Evolutionary conservation across 2,329 filamentous ascomycete genomes (phyloP).

Genomic region (Corynespora cassiicola): DNA sequence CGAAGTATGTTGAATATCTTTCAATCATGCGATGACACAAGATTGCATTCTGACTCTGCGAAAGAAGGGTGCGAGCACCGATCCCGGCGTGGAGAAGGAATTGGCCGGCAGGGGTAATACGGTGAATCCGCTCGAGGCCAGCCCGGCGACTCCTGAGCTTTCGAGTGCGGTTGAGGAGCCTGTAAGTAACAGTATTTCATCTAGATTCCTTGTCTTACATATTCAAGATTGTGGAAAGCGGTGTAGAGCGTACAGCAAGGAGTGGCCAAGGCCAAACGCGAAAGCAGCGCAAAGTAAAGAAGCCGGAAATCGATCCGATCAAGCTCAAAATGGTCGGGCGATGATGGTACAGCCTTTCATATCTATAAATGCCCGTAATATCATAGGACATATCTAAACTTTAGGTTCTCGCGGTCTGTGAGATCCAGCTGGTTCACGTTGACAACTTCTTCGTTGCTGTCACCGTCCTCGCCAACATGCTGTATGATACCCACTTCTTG

Average conservation of each 20-base stretch:
- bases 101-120: slow-evolving; percentile 16
- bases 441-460: slow-evolving; percentile 24
- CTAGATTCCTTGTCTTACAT: neutral
- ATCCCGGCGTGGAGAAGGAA: slow-evolving; percentile 10
- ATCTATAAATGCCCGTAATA: no score
- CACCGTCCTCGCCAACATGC: slow-evolving; percentile 20
- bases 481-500: slow-evolving; percentile 13
- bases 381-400: slow-evolving; percentile 58
- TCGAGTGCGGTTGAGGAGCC: slow-evolving; percentile 7
- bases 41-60: no score
- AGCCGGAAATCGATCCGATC: slow-evolving; percentile 14
- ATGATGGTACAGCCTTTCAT: no score
- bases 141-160: slow-evolving; percentile 17
- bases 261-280: slow-evolving; percentile 9
- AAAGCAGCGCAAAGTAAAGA: slow-evolving; percentile 17
- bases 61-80: no score
- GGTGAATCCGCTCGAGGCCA: slow-evolving; percentile 18
- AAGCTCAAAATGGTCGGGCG: slow-evolving; percentile 3
- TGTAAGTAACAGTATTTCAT: slow-evolving; percentile 7
- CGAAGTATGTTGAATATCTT: slow-evolving; percentile 2
- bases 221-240: slow-evolving; percentile 8
- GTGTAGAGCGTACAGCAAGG: slow-evolving; percentile 8
- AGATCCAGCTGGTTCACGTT: slow-evolving; percentile 49
- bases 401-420: slow-evolving; percentile 62
- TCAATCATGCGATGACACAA: no score